Conservation (phyloP, 2,329 filamentous ascomycete species). For the Pseudogymnoascus sp. region DNA sequence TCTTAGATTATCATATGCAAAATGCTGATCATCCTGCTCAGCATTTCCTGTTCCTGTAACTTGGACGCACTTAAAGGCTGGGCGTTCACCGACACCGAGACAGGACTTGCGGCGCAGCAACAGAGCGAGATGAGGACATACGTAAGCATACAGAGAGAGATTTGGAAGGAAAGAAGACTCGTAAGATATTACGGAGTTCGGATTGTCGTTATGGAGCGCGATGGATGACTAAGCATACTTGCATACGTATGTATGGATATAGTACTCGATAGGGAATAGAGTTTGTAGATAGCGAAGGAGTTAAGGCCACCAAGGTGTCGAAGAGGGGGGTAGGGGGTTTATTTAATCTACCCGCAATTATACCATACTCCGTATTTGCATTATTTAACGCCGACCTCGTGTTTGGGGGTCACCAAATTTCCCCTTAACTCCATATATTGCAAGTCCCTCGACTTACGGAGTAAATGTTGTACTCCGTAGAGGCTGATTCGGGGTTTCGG, state of each 20-base stretch:
- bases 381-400: not conserved
- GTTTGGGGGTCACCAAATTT: not conserved
- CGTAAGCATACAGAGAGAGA: not conserved
- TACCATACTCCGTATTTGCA: not conserved
- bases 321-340: not conserved
- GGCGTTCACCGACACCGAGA: not conserved
- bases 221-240: not conserved
- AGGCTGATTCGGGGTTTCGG: not conserved
- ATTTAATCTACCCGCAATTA: slow-evolving; percentile 1
- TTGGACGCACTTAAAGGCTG: not conserved
- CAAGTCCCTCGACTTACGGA: not conserved
- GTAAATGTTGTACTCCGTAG: not conserved
- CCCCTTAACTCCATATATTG: slow-evolving; percentile 6
- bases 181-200: not conserved
- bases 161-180: not conserved
- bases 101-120: not conserved
- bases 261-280: not conserved
- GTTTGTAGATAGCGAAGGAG: not conserved
- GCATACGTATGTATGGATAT: not conserved
- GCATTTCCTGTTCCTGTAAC: not conserved
- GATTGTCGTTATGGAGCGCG: not conserved
- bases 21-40: not conserved
- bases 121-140: not conserved
- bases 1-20: not conserved
- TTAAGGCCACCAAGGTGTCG: slow-evolving; percentile 2